Percentiles rank a stretch among this genome's conserved stretches.
phyloP scores from a whole-genome alignment of 768 basidiomycete genomes.

The Pleurotus sapidus region DNA sequence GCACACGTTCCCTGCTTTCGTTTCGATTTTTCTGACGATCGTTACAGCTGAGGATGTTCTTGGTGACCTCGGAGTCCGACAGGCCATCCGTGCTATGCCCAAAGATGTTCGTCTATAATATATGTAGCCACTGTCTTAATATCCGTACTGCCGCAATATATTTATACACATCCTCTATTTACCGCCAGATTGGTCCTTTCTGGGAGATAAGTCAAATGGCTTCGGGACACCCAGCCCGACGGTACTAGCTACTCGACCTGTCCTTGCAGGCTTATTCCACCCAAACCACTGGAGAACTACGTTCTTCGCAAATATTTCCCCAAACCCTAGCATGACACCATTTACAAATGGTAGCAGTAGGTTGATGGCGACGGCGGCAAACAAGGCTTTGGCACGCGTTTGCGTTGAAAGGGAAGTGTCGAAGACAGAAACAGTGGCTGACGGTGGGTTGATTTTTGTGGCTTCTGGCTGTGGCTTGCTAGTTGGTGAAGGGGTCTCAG shows the following conservation, averaged over 20 bases:
- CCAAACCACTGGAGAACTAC: conserved; percentile 58
- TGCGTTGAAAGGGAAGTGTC: conserved; percentile 62
- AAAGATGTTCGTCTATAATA: conserved; percentile 58
- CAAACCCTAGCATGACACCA: conserved; percentile 95
- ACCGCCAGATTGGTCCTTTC: no score
- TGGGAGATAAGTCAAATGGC: neutral
- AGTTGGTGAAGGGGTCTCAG: conserved; percentile 46
- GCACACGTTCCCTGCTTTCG: neutral
- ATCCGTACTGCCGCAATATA: neutral
- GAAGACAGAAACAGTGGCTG: conserved; percentile 69
- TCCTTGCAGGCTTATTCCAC: conserved; percentile 30
- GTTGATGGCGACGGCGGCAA: conserved; percentile 81
- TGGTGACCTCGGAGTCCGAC: conserved; percentile 78
- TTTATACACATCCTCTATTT: neutral
- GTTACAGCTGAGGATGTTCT: conserved; percentile 70
- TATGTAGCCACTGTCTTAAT: neutral
- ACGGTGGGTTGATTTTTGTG: conserved; percentile 25
- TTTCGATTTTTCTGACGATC: conserved; percentile 19
- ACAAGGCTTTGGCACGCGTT: conserved; percentile 65
- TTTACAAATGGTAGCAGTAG: conserved; percentile 86
- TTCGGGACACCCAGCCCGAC: conserved; percentile 28
- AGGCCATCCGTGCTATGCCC: conserved; percentile 76
- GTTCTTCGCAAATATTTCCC: conserved; percentile 87
- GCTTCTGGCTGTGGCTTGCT: conserved; percentile 12
- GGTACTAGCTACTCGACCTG: conserved; percentile 34